Evolutionary conservation across 805 yeast genomes (phyloP), one percentile per base, ranked within the genome.

Genomic region (Metschnikowia chrysomelidarum): DNA sequence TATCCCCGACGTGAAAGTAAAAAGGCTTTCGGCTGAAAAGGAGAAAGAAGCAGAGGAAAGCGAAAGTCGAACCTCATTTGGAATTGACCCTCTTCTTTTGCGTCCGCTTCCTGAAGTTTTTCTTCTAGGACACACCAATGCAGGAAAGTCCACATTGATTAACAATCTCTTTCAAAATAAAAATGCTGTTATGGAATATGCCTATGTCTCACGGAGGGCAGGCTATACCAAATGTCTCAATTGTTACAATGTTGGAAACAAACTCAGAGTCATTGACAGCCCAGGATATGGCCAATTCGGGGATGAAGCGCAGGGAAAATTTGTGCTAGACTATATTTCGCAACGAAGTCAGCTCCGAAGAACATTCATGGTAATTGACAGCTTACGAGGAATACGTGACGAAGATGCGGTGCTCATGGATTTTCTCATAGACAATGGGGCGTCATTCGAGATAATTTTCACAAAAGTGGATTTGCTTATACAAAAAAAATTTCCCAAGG

Each of bases 231-330:
- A 73, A 33, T 73, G 91, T 4, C 60, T 88, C 51, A 85, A 84
- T 52, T 79, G 86, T 44, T 88, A 72, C 60, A 82, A 78, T 39
- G 59, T 84, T 9, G 83, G 83, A 3, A 74, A 75, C 31, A 64
- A 71, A 36, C 64, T 89, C 27, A 65, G 87, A 41, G 50, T 89
- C 3, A 75, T 87, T 2, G 98, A 89, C 54, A 74, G 87, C 16
- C 98, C 98, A 1, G 98, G 98, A 0, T 89, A 89, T 56, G 98
- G 98, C 2, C 71, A 61, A 24, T 76, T 71, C 42, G 88, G 94
- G 12, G 71, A 70, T 11, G 53, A 50, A 7, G 60, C 67, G 46
- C 96, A 89, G 54, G 97, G 96, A 2, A 62, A 73, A 25, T 69
- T 80, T 19, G 82, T 83, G 1, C 51, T 78, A 49, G 75, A 78